A percentile compares a stretch with the other conserved stretches of the same genome.
Evolutionary conservation across 805 yeast genomes (phyloP).

Genomic region (Metschnikowia cubensis): DNA sequence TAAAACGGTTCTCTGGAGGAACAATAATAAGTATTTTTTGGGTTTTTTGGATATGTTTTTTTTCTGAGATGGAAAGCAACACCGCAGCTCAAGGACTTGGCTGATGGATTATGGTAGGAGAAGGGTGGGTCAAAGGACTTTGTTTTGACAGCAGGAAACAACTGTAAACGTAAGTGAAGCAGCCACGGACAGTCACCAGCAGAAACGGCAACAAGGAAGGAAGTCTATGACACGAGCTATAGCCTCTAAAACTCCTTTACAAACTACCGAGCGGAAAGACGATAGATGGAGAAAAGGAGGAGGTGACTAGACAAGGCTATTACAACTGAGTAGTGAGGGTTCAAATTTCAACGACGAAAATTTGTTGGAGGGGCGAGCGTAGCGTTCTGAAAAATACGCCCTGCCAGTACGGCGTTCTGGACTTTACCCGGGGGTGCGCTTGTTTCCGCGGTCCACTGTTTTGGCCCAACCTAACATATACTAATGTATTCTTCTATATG

Average conservation of each 20-base stretch:
- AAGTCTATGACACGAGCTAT: slow-evolving; percentile 12
- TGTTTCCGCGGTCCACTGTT: not conserved
- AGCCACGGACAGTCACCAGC: not conserved
- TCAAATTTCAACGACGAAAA: slow-evolving; percentile 11
- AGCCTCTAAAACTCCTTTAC: slow-evolving; percentile 12
- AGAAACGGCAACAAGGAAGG: not conserved
- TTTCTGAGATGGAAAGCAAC: not conserved
- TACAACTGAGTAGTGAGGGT: slow-evolving; percentile 7
- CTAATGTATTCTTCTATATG: too few species aligned
- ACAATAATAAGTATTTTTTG: not conserved
- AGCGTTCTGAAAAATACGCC: slow-evolving; percentile 14
- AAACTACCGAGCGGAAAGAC: slow-evolving; percentile 7
- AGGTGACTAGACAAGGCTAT: slow-evolving; percentile 13
- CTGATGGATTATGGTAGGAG: not conserved
- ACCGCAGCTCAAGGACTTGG: not conserved
- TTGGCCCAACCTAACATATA: not conserved
- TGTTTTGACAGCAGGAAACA: not conserved
- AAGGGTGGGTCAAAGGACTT: not conserved
- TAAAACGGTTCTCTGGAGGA: not conserved
- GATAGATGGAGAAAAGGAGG: slow-evolving; percentile 4
- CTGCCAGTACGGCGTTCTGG: slow-evolving; percentile 11
- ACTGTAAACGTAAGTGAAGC: not conserved
- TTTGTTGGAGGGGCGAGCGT: slow-evolving; percentile 20
- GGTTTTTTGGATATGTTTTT: not conserved
- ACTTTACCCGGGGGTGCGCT: slow-evolving; percentile 8